Conservation (phyloP, 1,284 basidiomycete genomes). For the Uromyces viciae-fabae region DNA sequence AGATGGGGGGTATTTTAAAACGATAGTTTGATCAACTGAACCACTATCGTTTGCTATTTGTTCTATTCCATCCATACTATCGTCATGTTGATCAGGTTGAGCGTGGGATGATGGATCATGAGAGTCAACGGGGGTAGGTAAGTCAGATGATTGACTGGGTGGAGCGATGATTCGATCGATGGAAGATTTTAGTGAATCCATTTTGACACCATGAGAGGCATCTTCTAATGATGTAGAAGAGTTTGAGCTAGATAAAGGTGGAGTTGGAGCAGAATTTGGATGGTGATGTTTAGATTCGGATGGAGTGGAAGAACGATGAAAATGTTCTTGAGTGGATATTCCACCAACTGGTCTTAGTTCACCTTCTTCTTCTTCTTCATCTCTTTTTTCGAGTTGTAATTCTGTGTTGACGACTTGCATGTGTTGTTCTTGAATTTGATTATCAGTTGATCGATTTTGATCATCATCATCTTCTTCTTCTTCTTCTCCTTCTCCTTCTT, state of each 20-base stretch:
- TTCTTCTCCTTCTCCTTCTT: constrained; percentile 21
- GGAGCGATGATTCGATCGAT: constrained; percentile 11
- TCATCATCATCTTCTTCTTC: background rate
- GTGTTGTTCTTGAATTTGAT: background rate
- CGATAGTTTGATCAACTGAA: constrained; percentile 10
- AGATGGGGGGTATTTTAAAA: constrained; percentile 23
- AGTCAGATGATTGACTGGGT: background rate
- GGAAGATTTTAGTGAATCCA: constrained; percentile 26
- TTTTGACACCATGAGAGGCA: constrained; percentile 26
- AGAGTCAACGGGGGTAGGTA: background rate
- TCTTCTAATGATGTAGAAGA: constrained; percentile 22
- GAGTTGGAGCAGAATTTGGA: constrained; percentile 22
- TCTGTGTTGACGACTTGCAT: no score
- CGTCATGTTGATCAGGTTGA: background rate
- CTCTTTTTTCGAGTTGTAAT: no score
- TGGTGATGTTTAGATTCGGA: constrained; percentile 7
- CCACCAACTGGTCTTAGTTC: no score
- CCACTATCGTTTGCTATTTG: constrained; percentile 9
- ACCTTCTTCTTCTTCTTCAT: no score
- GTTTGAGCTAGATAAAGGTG: constrained; percentile 31
- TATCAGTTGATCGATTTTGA: background rate
- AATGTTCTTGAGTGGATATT: background rate
- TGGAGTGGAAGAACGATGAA: background rate
- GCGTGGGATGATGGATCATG: constrained; percentile 11
- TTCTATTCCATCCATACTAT: constrained; percentile 9